Evolutionary conservation across 1,284 basidiomycete genomes (phyloP), one percentile per base, ranked within the genome.

Genomic region (Apiotrichum porosum): DNA sequence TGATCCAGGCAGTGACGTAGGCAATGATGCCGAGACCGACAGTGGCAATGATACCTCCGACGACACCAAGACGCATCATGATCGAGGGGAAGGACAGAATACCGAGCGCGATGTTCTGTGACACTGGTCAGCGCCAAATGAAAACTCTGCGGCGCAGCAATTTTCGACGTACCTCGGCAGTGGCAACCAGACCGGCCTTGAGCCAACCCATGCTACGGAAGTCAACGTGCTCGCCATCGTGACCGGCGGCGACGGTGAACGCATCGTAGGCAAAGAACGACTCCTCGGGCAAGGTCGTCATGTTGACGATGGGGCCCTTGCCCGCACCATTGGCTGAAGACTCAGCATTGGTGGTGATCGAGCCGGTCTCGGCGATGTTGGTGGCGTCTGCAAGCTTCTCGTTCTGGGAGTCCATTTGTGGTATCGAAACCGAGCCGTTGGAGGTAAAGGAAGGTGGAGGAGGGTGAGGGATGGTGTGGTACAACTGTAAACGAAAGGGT

Each of bases 121-220:
- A 15, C n/a, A 4, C 28, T 21, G 22, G 32, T 47, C 44, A 43
- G 24, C 18, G 14, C 9, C 14, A 26, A 22, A 6, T 24, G n/a
- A n/a, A n/a, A n/a, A n/a, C n/a, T n/a, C n/a, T n/a, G n/a, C n/a
- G n/a, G n/a, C n/a, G n/a, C n/a, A n/a, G n/a, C n/a, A n/a, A 6
- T 8, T 22, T 24, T 35, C 9, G 10, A 55, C 60, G 44, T 38
- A 63, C 65, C 59, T 71, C 68, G 18, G 67, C 67, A 32, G 63
- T 60, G 24, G 60, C 58, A 4, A 70, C 57, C 10, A 67, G 54
- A 44, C 63, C 65, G 32, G 67, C 67, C 42, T 59, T 55, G 42
- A 69, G 44, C 67, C 67, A 69, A 17, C 67, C 67, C 61, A 67
- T 64, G 10, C 62, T 62, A 38, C 67, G 58, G 53, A 69, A 69